Conservation (phyloP, 139 green algal genomes). For the Trebouxia sp. region DNA sequence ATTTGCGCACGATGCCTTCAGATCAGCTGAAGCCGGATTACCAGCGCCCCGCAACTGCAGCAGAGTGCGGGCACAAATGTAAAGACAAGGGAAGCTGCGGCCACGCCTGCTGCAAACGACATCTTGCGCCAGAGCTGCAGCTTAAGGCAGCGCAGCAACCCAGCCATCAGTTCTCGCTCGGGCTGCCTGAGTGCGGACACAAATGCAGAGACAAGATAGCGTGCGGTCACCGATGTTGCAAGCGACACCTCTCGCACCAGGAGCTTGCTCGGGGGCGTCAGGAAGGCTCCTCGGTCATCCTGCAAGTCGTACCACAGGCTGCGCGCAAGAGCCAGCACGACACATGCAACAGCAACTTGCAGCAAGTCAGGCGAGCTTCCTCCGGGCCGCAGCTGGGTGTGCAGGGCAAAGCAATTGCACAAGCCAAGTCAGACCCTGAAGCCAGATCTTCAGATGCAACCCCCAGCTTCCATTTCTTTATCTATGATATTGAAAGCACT, state of each 20-base stretch:
- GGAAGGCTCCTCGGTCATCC: not conserved
- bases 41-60: not conserved
- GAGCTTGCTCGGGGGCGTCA: not conserved
- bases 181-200: not conserved
- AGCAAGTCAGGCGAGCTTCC: not conserved
- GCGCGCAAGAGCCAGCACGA: not conserved
- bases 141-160: not conserved
- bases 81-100: not conserved
- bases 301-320: not conserved
- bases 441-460: not conserved
- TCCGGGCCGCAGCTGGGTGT: not conserved
- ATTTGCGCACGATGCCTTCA: no score
- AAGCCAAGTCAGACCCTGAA: not conserved
- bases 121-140: not conserved
- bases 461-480: not conserved
- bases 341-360: not conserved
- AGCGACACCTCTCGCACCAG: not conserved
- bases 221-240: conserved; percentile 1
- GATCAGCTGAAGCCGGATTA: no score
- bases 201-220: conserved; percentile 1
- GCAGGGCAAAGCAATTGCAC: not conserved
- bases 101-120: not conserved
- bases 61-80: not conserved
- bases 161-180: not conserved
- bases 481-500: conserved; percentile 19